Percentiles rank a stretch among this genome's conserved stretches.
Evolutionary conservation across 108 stramenopile species (phyloP).

Genomic region (Skeletonema marinoi): DNA sequence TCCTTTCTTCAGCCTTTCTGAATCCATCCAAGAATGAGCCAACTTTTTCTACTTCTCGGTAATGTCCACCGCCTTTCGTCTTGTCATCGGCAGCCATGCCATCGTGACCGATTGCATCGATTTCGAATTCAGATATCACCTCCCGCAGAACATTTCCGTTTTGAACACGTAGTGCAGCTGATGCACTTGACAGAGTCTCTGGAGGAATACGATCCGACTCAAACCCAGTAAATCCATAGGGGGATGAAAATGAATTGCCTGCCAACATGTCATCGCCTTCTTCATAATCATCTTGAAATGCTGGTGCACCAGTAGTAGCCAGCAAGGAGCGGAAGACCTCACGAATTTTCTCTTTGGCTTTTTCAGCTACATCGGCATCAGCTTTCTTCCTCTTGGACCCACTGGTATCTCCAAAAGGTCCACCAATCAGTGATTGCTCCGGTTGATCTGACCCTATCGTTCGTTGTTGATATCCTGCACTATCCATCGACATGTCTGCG

Average conservation of each 20-base stretch:
- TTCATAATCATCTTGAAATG: slow-evolving; percentile 64
- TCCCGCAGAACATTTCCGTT: slow-evolving; percentile 71
- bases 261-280: slow-evolving; percentile 7
- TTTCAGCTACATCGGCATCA: slow-evolving; percentile 54
- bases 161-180: slow-evolving; percentile 59
- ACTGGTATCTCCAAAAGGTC: slow-evolving; percentile 44
- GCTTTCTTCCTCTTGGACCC: slow-evolving; percentile 40
- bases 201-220: slow-evolving; percentile 72
- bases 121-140: slow-evolving; percentile 72
- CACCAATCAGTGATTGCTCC: slow-evolving; percentile 42
- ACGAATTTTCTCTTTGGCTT: slow-evolving; percentile 63
- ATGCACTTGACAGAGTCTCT: slow-evolving; percentile 56
- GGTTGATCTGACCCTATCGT: neutral
- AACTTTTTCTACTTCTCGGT: slow-evolving; percentile 75
- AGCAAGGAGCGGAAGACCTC: slow-evolving; percentile 69
- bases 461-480: slow-evolving; percentile 21
- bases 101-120: slow-evolving; percentile 85
- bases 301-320: slow-evolving; percentile 82
- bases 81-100: slow-evolving; percentile 76
- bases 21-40: slow-evolving; percentile 82
- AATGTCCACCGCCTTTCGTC: slow-evolving; percentile 83
- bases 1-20: slow-evolving; percentile 77
- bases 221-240: slow-evolving; percentile 77
- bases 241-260: slow-evolving; percentile 38
- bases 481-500: slow-evolving; percentile 32